Conservation (phyloP, 805 yeast genomes). For the Saccharomycopsis synnaedendra region DNA sequence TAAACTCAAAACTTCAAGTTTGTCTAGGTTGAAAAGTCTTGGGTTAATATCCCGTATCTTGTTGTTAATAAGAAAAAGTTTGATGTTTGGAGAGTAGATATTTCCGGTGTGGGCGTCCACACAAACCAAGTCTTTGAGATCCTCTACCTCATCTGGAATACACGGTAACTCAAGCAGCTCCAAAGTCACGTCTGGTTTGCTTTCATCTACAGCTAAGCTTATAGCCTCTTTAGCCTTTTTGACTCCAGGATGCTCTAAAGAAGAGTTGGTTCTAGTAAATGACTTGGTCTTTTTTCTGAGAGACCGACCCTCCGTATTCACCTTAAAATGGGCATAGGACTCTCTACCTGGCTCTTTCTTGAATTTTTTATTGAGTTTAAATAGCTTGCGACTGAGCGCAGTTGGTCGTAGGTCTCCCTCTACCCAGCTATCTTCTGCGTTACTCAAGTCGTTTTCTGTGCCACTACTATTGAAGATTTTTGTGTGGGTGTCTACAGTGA, state of each 20-base stretch:
- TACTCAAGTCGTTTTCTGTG: neutral
- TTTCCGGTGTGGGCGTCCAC: neutral
- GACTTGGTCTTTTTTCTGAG: neutral
- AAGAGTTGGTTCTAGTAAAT: conserved; percentile 9
- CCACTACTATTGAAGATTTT: neutral
- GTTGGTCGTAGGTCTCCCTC: neutral
- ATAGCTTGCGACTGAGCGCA: neutral
- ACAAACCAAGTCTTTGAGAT: conserved; percentile 14
- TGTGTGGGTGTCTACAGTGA: too few relatives aligned
- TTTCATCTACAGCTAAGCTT: conserved; percentile 14
- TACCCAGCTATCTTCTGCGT: conserved; percentile 2
- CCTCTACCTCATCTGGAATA: conserved; percentile 16
- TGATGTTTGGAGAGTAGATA: conserved; percentile 10
- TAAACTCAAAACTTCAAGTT: conserved; percentile 12
- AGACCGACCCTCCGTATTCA: neutral
- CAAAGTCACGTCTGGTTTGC: conserved; percentile 8
- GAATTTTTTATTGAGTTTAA: neutral
- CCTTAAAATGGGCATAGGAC: too few relatives aligned
- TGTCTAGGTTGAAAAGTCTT: conserved; percentile 11
- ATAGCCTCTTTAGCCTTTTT: conserved; percentile 7
- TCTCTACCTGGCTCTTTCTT: neutral
- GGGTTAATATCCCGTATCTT: conserved; percentile 11
- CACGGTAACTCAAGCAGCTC: conserved; percentile 6
- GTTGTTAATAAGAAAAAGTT: conserved; percentile 14
- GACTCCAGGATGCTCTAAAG: conserved; percentile 1